phyloP scores from a whole-genome alignment of 495 filamentous ascomycete species.

The Diplogelasinospora grovesii region DNA sequence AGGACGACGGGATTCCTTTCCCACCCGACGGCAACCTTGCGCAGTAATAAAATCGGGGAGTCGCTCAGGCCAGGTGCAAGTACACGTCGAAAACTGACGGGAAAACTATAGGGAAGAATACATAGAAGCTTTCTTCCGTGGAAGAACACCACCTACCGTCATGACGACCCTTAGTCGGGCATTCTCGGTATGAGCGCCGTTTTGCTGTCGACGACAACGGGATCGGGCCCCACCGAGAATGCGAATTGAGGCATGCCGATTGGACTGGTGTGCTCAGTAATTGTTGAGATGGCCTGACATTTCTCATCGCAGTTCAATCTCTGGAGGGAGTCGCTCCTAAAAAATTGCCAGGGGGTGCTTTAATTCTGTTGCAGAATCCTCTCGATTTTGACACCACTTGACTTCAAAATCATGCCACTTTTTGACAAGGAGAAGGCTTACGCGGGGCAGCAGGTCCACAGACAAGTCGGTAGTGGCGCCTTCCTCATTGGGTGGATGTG shows the following conservation, averaged over 20 bases:
- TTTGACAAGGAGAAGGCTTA: constrained; percentile 21
- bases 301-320: constrained; percentile 11
- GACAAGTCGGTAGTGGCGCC: constrained; percentile 30
- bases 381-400: constrained; percentile 27
- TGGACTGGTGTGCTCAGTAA: constrained; percentile 8
- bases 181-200: not conserved
- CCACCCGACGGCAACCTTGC: too few species aligned
- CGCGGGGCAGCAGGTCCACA: constrained; percentile 7
- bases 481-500: constrained; percentile 12
- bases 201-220: not conserved
- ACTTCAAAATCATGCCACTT: constrained; percentile 29
- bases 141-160: too few species aligned
- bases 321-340: constrained; percentile 3
- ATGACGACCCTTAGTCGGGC: too few species aligned
- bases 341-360: constrained; percentile 23
- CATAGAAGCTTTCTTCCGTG: too few species aligned
- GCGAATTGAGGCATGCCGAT: constrained; percentile 9
- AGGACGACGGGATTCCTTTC: not conserved
- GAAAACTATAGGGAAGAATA: too few species aligned
- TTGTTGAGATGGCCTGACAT: constrained; percentile 26
- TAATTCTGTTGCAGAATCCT: constrained; percentile 23
- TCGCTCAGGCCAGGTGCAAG: not conserved
- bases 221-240: constrained; percentile 4
- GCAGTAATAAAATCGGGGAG: too few species aligned
- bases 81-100: not conserved